Percentiles rank a stretch among this genome's conserved stretches.
These are phyloP conservation scores for Miamiensis avidus DNA, from an alignment of 169 alveolate genomes.

Conservation along the genomic window DNA sequence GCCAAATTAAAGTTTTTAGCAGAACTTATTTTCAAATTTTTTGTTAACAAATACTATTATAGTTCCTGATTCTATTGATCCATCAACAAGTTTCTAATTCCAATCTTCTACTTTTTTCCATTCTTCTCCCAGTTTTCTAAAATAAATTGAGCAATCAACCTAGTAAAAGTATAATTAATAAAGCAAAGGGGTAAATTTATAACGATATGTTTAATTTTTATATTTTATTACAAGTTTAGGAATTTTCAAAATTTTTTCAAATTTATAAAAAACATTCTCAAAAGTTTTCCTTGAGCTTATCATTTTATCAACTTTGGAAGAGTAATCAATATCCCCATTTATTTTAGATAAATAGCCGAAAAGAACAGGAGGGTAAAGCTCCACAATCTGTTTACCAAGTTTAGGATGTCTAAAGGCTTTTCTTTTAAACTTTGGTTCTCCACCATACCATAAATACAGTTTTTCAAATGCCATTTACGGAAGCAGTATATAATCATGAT, in stretches of 20 bases:
- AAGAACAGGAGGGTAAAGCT: constrained; percentile 27
- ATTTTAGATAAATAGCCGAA: background rate
- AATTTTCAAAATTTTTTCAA: constrained; percentile 13
- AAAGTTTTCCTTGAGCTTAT: constrained; percentile 14
- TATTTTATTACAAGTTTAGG: background rate
- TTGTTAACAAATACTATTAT: constrained; percentile 17
- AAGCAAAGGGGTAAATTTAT: background rate
- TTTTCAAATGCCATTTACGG: constrained; percentile 24
- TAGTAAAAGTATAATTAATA: background rate
- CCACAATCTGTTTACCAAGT: constrained; percentile 5
- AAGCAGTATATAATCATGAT: constrained; percentile 27
- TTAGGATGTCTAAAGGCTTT: constrained; percentile 5
- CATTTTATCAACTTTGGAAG: background rate
- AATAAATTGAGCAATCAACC: background rate
- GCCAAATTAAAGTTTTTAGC: too few relatives aligned
- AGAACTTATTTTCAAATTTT: background rate
- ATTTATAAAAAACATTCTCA: constrained; percentile 10
- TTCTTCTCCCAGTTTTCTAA: constrained; percentile 2
- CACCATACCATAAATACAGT: constrained; percentile 27
- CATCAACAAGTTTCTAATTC: constrained; percentile 8
- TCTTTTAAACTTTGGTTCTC: constrained; percentile 15
- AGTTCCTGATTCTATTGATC: constrained; percentile 20
- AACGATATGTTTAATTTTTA: background rate
- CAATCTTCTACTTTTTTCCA: constrained; percentile 14
- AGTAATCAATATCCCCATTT: constrained; percentile 17